Evolutionary conservation across 2,329 filamentous ascomycete genomes (phyloP).

Genomic region (Teratosphaeria nubilosa): DNA sequence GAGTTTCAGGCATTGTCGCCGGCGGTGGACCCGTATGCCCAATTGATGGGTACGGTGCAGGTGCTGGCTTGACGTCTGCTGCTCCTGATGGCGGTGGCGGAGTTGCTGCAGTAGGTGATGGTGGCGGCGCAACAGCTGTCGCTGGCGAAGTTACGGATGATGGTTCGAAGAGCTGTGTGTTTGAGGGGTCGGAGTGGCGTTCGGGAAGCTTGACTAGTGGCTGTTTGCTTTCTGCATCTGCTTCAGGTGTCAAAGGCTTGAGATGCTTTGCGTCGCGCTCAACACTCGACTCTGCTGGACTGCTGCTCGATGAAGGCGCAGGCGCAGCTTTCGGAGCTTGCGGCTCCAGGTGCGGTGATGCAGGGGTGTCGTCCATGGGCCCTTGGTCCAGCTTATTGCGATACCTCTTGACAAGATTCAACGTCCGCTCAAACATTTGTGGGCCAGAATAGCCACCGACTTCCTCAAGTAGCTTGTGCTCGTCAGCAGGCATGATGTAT

Average conservation of each 20-base stretch:
- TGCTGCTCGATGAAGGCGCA: background rate
- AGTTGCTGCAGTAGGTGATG: background rate
- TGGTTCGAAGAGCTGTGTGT: constrained; percentile 2
- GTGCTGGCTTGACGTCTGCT: background rate
- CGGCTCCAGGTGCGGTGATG: background rate
- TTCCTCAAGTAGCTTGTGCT: constrained; percentile 60
- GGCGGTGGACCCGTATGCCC: constrained; percentile 2
- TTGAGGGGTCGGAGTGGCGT: constrained; percentile 13
- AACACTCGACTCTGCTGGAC: constrained; percentile 14
- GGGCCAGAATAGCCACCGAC: constrained; percentile 87
- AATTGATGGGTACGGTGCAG: constrained; percentile 2
- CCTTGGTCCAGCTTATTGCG: constrained; percentile 42
- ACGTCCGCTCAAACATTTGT: constrained; percentile 71
- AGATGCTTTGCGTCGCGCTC: constrained; percentile 22
- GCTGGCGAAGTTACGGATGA: background rate
- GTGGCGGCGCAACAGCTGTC: constrained; percentile 1
- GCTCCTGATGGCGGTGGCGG: background rate
- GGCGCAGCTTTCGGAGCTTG: constrained; percentile 1
- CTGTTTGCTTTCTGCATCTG: constrained; percentile 16
- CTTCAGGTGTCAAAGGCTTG: constrained; percentile 21
- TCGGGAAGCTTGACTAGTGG: constrained; percentile 25
- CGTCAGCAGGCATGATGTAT: constrained; percentile 50
- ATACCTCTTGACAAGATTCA: constrained; percentile 71
- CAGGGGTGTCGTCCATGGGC: constrained; percentile 18
- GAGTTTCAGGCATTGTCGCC: background rate